Evolutionary conservation across 331 rosid genomes (phyloP).

Genomic region (Cydonia oblonga): DNA sequence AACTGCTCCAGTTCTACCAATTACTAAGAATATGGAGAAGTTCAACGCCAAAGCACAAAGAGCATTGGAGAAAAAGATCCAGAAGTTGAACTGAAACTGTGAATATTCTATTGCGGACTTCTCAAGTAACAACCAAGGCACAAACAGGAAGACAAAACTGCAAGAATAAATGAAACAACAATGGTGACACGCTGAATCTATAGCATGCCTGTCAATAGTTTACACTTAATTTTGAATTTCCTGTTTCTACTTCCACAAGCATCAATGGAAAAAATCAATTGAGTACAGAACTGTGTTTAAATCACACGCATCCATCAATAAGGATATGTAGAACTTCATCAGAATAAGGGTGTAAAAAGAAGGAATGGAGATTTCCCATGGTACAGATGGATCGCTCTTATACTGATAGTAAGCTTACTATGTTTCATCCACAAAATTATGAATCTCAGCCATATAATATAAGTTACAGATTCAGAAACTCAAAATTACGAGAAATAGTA

Average conservation of each 20-base stretch:
- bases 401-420: not conserved
- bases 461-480: not conserved
- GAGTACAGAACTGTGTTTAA: not conserved
- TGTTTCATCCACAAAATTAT: not conserved
- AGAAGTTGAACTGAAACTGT: conserved; percentile 80
- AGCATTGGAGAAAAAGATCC: conserved; percentile 92
- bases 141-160: conserved; percentile 83
- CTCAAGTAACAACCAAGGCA: conserved; percentile 87
- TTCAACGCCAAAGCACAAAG: conserved; percentile 87
- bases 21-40: conserved; percentile 85
- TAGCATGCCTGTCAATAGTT: not conserved
- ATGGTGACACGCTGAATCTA: not conserved
- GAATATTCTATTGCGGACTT: conserved; percentile 70
- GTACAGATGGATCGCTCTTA: not conserved
- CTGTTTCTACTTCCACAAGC: not conserved
- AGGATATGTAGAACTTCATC: not conserved
- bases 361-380: not conserved
- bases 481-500: not conserved
- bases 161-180: conserved; percentile 8
- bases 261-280: not conserved
- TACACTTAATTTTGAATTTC: too few relatives aligned
- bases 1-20: conserved; percentile 97
- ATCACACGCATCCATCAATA: not conserved
- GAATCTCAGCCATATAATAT: not conserved
- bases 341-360: not conserved